Percentiles rank a stretch among this genome's conserved stretches.
Conservation (phyloP, 331 rosid species). For the Rosa hybrid region DNA sequence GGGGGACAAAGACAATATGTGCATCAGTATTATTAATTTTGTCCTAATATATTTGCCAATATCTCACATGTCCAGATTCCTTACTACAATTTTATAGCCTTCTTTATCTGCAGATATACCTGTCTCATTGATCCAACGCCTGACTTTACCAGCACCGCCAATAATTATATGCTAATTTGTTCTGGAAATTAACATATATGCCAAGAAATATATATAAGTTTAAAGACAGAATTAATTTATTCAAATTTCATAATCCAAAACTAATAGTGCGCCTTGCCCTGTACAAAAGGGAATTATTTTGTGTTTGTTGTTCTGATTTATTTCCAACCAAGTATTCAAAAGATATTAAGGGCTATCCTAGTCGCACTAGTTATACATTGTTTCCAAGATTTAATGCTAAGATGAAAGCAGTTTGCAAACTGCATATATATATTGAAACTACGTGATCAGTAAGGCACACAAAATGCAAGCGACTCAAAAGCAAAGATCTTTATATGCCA, state of each 20-base stretch:
- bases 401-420: neutral
- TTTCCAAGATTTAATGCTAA: neutral
- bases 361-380: neutral
- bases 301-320: neutral
- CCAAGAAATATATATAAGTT: neutral
- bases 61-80: constrained; percentile 34
- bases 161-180: neutral
- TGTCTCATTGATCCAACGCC: neutral
- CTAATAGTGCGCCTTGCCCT: neutral
- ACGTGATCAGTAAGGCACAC: neutral
- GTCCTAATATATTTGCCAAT: constrained; percentile 22
- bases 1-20: constrained; percentile 13
- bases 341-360: neutral
- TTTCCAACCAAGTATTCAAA: neutral
- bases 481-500: neutral
- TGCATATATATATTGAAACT: neutral
- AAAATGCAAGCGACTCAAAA: neutral
- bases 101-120: neutral
- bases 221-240: neutral
- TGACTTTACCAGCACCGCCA: neutral
- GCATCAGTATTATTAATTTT: neutral
- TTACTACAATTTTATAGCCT: neutral
- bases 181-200: neutral
- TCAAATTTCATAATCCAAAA: neutral
- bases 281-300: neutral